Evolutionary conservation across 306 rosid genomes (phyloP).

Genomic region (Quercus wislizeni): DNA sequence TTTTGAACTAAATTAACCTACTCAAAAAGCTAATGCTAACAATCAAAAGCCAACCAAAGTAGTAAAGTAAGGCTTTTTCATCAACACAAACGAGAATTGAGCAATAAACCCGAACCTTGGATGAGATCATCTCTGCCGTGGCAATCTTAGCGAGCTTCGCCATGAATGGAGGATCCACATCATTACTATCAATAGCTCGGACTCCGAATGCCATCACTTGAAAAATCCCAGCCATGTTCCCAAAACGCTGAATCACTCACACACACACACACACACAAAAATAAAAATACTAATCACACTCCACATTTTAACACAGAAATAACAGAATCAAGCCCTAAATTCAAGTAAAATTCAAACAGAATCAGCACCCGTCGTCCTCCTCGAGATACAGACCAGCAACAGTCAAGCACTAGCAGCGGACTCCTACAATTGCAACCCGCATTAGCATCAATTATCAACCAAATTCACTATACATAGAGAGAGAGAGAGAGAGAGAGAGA

Average conservation of each 20-base stretch:
- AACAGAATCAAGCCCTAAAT: neutral
- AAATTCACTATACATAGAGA: neutral
- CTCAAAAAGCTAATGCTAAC: neutral
- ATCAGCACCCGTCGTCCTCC: conserved; percentile 84
- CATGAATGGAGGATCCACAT: conserved; percentile 76
- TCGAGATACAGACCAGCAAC: conserved; percentile 75
- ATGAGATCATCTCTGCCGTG: conserved; percentile 81
- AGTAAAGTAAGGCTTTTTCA: neutral
- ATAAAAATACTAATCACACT: neutral
- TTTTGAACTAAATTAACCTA: neutral
- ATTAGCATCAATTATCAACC: conserved; percentile 2
- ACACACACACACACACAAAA: neutral
- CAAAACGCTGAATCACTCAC: conserved; percentile 61
- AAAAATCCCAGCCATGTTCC: conserved; percentile 92
- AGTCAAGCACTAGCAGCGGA: conserved; percentile 81
- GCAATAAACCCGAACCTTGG: conserved; percentile 49
- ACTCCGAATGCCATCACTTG: conserved; percentile 94
- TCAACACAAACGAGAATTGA: conserved; percentile 4
- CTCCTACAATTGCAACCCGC: conserved; percentile 39
- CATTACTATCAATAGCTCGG: conserved; percentile 56
- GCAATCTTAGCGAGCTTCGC: conserved; percentile 87
- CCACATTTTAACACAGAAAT: too few relatives aligned
- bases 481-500: conserved; percentile 8
- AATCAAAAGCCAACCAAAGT: neutral
- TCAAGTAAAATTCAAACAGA: neutral